Base-by-base conservation (phyloP, 768 basidiomycete genomes). In the Hortiboletus flavorubellus region DNA sequence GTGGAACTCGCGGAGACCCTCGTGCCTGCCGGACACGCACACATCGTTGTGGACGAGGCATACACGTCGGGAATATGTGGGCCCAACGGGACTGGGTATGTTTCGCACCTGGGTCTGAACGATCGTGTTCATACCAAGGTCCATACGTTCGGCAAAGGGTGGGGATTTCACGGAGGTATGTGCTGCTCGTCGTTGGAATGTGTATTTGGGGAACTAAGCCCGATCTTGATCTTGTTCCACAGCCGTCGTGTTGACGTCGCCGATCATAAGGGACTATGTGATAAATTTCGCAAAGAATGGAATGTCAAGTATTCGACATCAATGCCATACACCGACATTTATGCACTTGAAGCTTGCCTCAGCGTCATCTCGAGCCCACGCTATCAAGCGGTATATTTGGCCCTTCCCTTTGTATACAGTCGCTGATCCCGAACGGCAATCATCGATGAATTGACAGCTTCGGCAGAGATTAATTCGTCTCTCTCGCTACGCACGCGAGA, bases 291-390 rank as follows among this genome's bases (percentile, higher is more conserved):
- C 54, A 7, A 65, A 60, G 39, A 51, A 53, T 2, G 29, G 39
- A 51, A 53, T 2, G 29, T 67, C 51, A 58, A 60, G 14, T 68
- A 63, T 47, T 59, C 66, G 30, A 68, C 66, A 4, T 49, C 56
- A 14, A 63, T 26, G 26, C 26, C 26, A 26, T 26, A 26, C 26
- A 26, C 26, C 26, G 26, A 26, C 26, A 26, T 26, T 67, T 64
- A 65, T 8, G 65, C 60, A 2, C 55, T 67, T 5, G 73, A 89
- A n/a, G 77, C 60, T 1, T 60, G 93, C 42, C 84, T 68, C 11
- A 21, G 47, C 6, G 48, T 58, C 33, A 44, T 67, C 6, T 58
- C 60, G 16, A 51, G 61, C 34, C 15, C 44, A 7, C 51, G 42
- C 2, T 57, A 63, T 16, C 45, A 61, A 29, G 57, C 67, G 65